Evolutionary conservation across 495 filamentous ascomycete species (phyloP).

Genomic region (Aspergillus panamensis): DNA sequence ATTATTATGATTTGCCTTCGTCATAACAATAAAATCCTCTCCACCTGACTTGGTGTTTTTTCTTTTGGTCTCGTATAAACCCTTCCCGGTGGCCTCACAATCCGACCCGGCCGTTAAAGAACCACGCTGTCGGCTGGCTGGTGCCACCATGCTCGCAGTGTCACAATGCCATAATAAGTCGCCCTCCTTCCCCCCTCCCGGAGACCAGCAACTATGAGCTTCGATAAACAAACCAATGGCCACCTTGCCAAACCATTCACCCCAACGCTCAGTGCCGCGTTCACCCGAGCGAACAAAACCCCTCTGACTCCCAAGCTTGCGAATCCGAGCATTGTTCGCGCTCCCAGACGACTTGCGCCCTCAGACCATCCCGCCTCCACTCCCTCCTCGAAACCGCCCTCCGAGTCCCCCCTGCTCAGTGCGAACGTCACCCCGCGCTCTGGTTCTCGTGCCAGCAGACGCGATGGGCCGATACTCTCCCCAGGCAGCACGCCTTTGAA

Average conservation of each 20-base stretch:
- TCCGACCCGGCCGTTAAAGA: neutral
- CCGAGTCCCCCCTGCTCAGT: conserved; percentile 51
- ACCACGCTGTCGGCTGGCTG: conserved; percentile 18
- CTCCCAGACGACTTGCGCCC: conserved; percentile 37
- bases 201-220: conserved; percentile 44
- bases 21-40: conserved; percentile 1
- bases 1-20: neutral
- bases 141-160: conserved; percentile 42
- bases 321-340: conserved; percentile 33
- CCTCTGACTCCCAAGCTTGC: conserved; percentile 52
- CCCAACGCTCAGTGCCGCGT: conserved; percentile 48
- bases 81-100: neutral
- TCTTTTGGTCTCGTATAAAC: neutral
- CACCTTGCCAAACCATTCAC: conserved; percentile 47
- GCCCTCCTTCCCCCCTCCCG: conserved; percentile 29
- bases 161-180: conserved; percentile 45
- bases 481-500: conserved; percentile 53
- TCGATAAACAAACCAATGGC: conserved; percentile 51
- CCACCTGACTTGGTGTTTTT: neutral
- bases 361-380: conserved; percentile 30
- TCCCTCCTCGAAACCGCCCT: conserved; percentile 36
- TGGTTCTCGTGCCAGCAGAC: conserved; percentile 60
- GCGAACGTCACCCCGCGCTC: conserved; percentile 72
- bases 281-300: conserved; percentile 37
- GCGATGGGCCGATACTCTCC: conserved; percentile 60